Conservation (phyloP, 768 basidiomycete genomes). For the Candolleomyces aberdarensis region DNA sequence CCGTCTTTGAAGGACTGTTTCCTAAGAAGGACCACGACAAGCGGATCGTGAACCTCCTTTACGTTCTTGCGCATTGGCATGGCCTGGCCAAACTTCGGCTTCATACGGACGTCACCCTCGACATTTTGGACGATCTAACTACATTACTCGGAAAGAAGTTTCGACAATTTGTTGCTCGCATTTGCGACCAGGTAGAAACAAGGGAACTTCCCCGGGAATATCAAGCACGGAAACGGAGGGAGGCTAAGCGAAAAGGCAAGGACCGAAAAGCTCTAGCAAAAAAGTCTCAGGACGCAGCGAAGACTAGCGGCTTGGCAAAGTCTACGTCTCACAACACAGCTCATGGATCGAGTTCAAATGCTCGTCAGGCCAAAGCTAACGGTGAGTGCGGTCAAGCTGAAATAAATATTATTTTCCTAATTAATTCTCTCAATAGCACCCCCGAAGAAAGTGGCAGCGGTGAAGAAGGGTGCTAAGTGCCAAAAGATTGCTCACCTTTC, state of each 20-base stretch:
- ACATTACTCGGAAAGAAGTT: background rate
- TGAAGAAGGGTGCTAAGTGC: no score
- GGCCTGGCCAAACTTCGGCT: no score
- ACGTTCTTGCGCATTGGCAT: slow-evolving; percentile 6
- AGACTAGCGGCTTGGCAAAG: background rate
- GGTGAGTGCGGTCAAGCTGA: no score
- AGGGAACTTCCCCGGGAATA: background rate
- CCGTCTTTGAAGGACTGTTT: slow-evolving; percentile 30
- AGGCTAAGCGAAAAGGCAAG: background rate
- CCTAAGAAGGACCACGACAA: slow-evolving; percentile 17
- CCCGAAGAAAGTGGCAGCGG: no score
- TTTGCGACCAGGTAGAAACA: background rate
- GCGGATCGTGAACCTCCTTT: slow-evolving; percentile 8
- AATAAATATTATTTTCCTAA: no score
- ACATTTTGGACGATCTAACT: background rate
- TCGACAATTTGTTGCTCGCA: background rate
- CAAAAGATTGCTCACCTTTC: no score
- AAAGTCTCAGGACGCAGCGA: background rate
- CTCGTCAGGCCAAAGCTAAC: no score
- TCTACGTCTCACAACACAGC: no score
- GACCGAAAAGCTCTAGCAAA: no score
- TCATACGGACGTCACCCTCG: slow-evolving; percentile 12
- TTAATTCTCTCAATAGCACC: no score
- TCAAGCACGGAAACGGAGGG: background rate
- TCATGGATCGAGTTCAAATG: no score